Percentiles rank a stretch among this genome's conserved stretches.
Conservation (phyloP, 176 grass and related monocot genomes). For the Metroxylon sagu region DNA sequence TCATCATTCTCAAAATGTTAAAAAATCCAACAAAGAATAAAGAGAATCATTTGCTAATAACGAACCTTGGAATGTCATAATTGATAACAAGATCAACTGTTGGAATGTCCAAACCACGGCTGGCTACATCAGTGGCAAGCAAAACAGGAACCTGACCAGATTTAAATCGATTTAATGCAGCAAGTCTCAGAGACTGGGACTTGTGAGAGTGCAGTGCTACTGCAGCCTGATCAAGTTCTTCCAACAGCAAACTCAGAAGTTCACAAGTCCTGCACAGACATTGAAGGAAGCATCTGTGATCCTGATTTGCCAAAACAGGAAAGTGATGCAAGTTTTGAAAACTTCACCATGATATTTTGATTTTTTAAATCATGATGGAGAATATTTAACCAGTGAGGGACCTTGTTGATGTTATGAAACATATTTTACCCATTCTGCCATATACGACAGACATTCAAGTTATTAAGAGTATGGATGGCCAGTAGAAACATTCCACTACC, state of each 20-base stretch:
- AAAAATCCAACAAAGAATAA: background rate
- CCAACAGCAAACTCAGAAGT: slow-evolving; percentile 57
- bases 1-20: background rate
- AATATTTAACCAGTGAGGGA: too few species aligned
- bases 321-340: too few species aligned
- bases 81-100: slow-evolving; percentile 99
- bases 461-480: too few species aligned
- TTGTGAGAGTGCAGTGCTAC: slow-evolving; percentile 90
- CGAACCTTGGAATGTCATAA: slow-evolving; percentile 75
- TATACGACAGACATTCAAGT: too few species aligned
- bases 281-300: slow-evolving; percentile 8
- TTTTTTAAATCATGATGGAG: too few species aligned
- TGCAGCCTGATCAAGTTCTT: slow-evolving; percentile 53
- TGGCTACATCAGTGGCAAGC: slow-evolving; percentile 76
- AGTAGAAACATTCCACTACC: too few species aligned
- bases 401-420: too few species aligned
- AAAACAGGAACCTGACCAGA: slow-evolving; percentile 60
- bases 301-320: too few species aligned
- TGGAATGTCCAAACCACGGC: slow-evolving; percentile 95
- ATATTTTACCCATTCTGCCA: too few species aligned
- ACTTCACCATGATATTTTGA: too few species aligned
- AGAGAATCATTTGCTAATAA: slow-evolving; percentile 4
- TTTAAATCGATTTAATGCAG: slow-evolving; percentile 65
- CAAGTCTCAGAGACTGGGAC: slow-evolving; percentile 62
- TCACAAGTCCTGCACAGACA: slow-evolving; percentile 56